Evolutionary conservation across 1,284 basidiomycete species (phyloP), one percentile per base, ranked within the genome.

Genomic region (Schizophyllum commune): DNA sequence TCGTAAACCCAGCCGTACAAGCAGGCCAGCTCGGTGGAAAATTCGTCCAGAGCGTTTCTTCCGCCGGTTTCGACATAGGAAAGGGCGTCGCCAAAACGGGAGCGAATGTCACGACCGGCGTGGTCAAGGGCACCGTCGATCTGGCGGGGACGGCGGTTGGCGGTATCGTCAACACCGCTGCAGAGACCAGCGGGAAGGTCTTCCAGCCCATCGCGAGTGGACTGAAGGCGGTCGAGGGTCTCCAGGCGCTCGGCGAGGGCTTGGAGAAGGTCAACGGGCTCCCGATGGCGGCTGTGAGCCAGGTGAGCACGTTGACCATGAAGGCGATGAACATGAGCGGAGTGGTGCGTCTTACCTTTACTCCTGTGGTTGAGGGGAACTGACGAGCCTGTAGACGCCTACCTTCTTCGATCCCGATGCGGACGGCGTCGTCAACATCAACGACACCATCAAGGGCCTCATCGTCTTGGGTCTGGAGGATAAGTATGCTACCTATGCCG

Each of bases 351-450:
- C 19, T 39, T 21, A 6, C 32, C 13, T 52, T 22, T 58, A 27
- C 32, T 32, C 6, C 52, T 33, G 6, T 56, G n/a, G 27, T 52
- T 7, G 9, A 20, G 19, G 32, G 21, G 17, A 39, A 39, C 39
- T 8, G 17, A 55, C 1, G 56, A 54, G 39, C 39, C 32, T 58
- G 1, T 55, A 71, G 69, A 64, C 65, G 13, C 69, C 69, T 1
- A 72, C 69, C 9, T 69, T 72, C 60, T 72, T 72, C 62, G 68
- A 72, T 55, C 61, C 64, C 5, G 66, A 68, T 57, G 68, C 63
- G 19, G 66, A 69, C 60, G 69, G 69, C 15, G 58, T 68, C n/a
- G 69, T 71, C 5, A 63, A 63, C 7, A 54, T 69, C 22, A 52
- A 53, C 19, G 69, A 71, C 47, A 72, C 69, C 2, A 62, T 61